phyloP scores from a whole-genome alignment of 2,329 filamentous ascomycete genomes.

The Xenoacremonium recifei region DNA sequence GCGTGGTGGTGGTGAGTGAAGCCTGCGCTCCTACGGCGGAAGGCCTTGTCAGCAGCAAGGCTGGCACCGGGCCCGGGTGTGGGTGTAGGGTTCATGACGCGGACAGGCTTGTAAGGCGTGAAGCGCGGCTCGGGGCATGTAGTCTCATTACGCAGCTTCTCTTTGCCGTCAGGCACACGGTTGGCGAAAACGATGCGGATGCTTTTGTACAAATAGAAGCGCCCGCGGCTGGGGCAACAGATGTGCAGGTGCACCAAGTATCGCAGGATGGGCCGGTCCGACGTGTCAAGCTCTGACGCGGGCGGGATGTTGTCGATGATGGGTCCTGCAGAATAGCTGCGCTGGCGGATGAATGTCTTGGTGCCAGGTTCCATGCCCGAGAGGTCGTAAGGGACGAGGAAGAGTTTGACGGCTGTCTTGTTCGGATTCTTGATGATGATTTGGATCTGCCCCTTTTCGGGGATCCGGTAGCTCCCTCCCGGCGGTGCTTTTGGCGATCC shows the following conservation, averaged over 20 bases:
- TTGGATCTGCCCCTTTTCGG: constrained; percentile 89
- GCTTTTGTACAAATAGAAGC: constrained; percentile 87
- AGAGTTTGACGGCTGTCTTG: constrained; percentile 96
- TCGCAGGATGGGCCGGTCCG: constrained; percentile 70
- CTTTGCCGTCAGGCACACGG: constrained; percentile 90
- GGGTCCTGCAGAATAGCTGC: constrained; percentile 85
- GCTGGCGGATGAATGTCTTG: constrained; percentile 94
- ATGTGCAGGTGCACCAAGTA: constrained; percentile 94
- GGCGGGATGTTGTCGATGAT: constrained; percentile 67
- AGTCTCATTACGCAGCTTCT: constrained; percentile 86
- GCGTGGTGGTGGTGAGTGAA: constrained; percentile 35
- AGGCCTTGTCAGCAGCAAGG: constrained; percentile 59
- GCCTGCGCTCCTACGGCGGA: constrained; percentile 56
- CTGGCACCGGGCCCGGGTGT: constrained; percentile 43
- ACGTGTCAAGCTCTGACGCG: constrained; percentile 22
- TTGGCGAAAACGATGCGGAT: constrained; percentile 96
- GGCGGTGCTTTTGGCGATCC: constrained; percentile 60
- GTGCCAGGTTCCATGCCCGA: constrained; percentile 89
- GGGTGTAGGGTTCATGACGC: constrained; percentile 47
- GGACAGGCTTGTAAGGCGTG: constrained; percentile 73
- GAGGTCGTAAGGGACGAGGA: constrained; percentile 89
- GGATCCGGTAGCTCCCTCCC: constrained; percentile 90
- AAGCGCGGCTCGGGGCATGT: constrained; percentile 86
- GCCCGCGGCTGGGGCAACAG: constrained; percentile 78
- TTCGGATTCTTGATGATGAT: constrained; percentile 98